phyloP scores from a whole-genome alignment of 2,329 filamentous ascomycete genomes.

The Colletotrichum orchidophilum region DNA sequence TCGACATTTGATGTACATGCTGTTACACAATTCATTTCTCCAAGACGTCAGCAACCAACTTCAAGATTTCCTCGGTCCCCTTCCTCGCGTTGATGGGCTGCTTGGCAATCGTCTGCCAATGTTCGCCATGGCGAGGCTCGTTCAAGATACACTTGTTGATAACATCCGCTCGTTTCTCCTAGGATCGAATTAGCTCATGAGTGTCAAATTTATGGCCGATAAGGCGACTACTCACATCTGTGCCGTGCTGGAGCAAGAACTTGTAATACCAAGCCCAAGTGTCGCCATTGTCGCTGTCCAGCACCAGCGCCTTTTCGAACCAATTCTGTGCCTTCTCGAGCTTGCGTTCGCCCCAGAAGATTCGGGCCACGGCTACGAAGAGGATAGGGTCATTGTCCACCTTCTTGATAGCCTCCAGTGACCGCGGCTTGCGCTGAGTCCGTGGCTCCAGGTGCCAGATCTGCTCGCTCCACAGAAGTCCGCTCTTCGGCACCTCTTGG shows the following conservation, averaged over 20 bases:
- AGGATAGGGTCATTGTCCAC: constrained; percentile 91
- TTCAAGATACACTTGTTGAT: constrained; percentile 81
- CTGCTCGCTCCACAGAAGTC: constrained; percentile 90
- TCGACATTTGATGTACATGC: neutral
- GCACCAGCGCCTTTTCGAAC: constrained; percentile 94
- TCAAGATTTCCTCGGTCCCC: constrained; percentile 82
- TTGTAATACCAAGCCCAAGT: constrained; percentile 99
- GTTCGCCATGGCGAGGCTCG: constrained; percentile 91
- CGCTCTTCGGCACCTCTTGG: constrained; percentile 89
- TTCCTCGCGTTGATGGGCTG: constrained; percentile 82
- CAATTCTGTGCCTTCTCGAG: constrained; percentile 95
- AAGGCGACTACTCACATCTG: constrained; percentile 55
- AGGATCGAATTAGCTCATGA: constrained; percentile 2
- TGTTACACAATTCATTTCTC: constrained; percentile 38
- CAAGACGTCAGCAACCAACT: constrained; percentile 71
- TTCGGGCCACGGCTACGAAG: constrained; percentile 90
- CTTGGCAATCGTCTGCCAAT: constrained; percentile 89
- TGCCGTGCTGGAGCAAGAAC: constrained; percentile 91
- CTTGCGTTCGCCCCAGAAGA: constrained; percentile 94
- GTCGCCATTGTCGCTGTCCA: constrained; percentile 89
- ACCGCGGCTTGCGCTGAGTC: constrained; percentile 90
- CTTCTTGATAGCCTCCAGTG: constrained; percentile 95
- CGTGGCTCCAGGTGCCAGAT: constrained; percentile 94
- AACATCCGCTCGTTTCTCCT: constrained; percentile 87
- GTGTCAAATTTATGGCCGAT: neutral